phyloP scores from a whole-genome alignment of 768 basidiomycete genomes.

The Mycena filopes region DNA sequence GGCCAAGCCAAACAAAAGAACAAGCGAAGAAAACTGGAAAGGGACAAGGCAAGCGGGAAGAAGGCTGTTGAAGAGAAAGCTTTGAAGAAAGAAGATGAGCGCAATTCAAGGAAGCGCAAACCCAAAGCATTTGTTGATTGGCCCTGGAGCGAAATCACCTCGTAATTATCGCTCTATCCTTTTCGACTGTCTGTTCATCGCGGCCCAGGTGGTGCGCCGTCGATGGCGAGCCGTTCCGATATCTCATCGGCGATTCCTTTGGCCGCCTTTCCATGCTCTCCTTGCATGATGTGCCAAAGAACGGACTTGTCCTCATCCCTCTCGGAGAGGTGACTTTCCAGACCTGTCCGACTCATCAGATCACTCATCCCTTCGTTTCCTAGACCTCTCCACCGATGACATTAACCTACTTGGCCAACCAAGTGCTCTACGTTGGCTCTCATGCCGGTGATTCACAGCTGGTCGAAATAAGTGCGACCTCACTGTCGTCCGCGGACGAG shows the following conservation, averaged over 20 bases:
- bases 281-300: conserved; percentile 54
- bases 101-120: conserved; percentile 64
- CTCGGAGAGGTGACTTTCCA: conserved; percentile 21
- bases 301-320: conserved; percentile 50
- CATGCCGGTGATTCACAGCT: conserved; percentile 86
- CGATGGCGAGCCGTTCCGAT: conserved; percentile 56
- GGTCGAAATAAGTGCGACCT: conserved; percentile 63
- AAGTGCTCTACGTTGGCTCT: conserved; percentile 82
- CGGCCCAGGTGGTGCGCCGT: conserved; percentile 60
- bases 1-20: conserved; percentile 62
- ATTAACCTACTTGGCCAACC: conserved; percentile 76
- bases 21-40: conserved; percentile 64
- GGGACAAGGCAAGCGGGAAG: conserved; percentile 59
- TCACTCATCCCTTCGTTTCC: not conserved
- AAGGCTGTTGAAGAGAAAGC: conserved; percentile 55
- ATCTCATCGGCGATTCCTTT: conserved; percentile 75
- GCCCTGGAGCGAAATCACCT: conserved; percentile 80
- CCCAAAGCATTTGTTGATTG: conserved; percentile 68
- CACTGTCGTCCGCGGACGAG: conserved; percentile 50
- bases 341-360: not conserved
- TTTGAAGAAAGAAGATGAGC: conserved; percentile 66
- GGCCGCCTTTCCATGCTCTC: conserved; percentile 79
- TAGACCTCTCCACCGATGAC: conserved; percentile 79
- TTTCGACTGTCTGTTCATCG: conserved; percentile 8
- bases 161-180: conserved; percentile 56